These are phyloP conservation scores for Crithidia expoeki DNA, from an alignment of 208 protist genomes.

Conservation along the genomic window DNA sequence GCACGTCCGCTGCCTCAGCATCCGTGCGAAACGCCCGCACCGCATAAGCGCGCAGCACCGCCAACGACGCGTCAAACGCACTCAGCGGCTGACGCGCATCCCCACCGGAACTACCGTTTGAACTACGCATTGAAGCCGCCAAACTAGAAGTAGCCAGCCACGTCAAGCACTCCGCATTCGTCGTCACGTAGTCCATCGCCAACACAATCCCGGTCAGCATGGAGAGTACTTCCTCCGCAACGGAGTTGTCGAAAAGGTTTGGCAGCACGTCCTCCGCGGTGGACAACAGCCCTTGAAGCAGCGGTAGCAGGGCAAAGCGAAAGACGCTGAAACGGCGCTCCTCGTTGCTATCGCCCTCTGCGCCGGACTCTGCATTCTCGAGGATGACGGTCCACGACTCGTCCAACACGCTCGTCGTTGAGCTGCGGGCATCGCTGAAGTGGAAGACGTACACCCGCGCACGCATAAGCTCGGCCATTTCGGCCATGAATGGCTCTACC, in stretches of 20 bases:
- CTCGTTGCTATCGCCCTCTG: conserved; percentile 41
- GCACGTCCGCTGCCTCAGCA: conserved; percentile 27
- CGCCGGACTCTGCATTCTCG: conserved; percentile 61
- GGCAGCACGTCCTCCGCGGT: conserved; percentile 77
- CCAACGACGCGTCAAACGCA: conserved; percentile 27
- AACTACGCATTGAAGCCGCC: background rate
- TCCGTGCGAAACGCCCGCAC: conserved; percentile 30
- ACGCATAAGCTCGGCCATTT: conserved; percentile 43
- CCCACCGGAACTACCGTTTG: too few species aligned
- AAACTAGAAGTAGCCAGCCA: background rate
- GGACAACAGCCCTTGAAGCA: conserved; percentile 79
- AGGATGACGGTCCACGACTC: conserved; percentile 80
- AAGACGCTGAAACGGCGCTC: conserved; percentile 68
- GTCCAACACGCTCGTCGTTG: conserved; percentile 68
- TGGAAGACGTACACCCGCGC: conserved; percentile 57
- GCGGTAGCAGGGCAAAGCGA: conserved; percentile 69
- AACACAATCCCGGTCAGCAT: conserved; percentile 73
- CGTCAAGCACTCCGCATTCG: conserved; percentile 38
- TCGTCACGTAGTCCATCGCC: conserved; percentile 79
- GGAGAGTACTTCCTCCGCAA: conserved; percentile 68
- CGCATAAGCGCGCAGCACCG: conserved; percentile 28
- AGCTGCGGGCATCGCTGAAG: conserved; percentile 50
- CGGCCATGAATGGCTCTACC: conserved; percentile 36
- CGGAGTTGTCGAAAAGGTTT: conserved; percentile 48
- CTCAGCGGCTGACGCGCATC: background rate